Base-by-base conservation (phyloP, 1,284 basidiomycete species). In the Moesziomyces sp. region DNA sequence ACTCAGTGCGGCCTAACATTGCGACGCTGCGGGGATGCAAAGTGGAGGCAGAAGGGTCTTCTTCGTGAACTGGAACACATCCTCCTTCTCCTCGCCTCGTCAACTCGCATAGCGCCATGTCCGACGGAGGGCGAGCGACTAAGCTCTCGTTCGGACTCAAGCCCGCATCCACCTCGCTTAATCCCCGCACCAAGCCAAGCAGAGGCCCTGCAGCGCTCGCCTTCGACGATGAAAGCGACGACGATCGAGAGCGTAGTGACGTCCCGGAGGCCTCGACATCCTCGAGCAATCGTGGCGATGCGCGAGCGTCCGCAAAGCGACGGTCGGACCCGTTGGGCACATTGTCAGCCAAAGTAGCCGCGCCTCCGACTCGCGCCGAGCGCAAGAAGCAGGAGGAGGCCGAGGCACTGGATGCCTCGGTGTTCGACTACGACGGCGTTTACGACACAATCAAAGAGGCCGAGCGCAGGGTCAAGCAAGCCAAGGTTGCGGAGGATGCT, bases 391-490 rank as follows among this genome's bases (percentile, higher is more conserved):
- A 76, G 30, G 68, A 69, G 45, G 89, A 89, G 68, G 94, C 94
- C 80, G 88, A 90, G 85, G 87, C 88, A 71, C 86, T 94, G 4
- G 97, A 99, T 81, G 84, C 88, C 46, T 91, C 90, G 3, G 91
- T 97, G 10, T 99, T 92, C 84, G 91, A 97, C 85, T 99, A 99
- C 80, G 97, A 99, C 82, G 92, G 93, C 82, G 91, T 98, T 7
- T 99, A 92, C 88, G 97, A 99, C 80, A 89, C 88, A 75, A 97
- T 99, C 91, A 95, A 99, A 86, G 89, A 90, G 67, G 91, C 90
- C 1, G 93, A 94, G 85, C 86, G 87, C 67, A 89, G 19, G 89
- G 89, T 77, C 42, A 75, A 62, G 74, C 78, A 67, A 45, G 75
- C 50, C 13, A 52, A 46, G 90, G 91, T 79, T 87, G 92, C 67